phyloP scores from a whole-genome alignment of 164 flowering plant species.

The Aristolochia californica region DNA sequence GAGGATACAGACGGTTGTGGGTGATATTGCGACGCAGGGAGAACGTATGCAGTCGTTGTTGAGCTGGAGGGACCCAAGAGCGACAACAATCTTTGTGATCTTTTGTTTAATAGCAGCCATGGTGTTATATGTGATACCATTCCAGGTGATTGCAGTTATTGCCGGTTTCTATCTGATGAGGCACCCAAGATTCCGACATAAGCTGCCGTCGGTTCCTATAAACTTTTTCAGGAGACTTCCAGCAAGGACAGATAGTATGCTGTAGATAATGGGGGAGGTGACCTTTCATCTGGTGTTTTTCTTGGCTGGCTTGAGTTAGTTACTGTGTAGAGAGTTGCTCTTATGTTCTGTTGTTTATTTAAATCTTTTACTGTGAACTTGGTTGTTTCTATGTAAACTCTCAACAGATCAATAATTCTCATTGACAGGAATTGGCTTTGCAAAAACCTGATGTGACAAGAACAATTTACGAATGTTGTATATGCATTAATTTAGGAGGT shows the following conservation, averaged over 20 bases:
- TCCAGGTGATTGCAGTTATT: slow-evolving; percentile 57
- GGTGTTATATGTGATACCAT: slow-evolving; percentile 62
- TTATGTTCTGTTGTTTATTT: no score
- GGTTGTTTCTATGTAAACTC: no score
- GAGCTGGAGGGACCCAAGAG: slow-evolving; percentile 79
- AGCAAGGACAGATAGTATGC: slow-evolving; percentile 75
- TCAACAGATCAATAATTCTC: no score
- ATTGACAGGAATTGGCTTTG: no score
- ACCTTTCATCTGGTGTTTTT: background rate
- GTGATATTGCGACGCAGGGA: slow-evolving; percentile 70
- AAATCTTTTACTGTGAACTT: no score
- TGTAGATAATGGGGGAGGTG: slow-evolving; percentile 24
- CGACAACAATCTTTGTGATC: slow-evolving; percentile 45
- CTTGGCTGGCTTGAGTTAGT: background rate
- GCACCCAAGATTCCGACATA: slow-evolving; percentile 76
- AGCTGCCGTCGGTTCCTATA: slow-evolving; percentile 60
- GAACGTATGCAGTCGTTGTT: slow-evolving; percentile 53
- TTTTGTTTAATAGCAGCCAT: slow-evolving; percentile 65
- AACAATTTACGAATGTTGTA: no score
- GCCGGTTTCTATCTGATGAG: slow-evolving; percentile 68
- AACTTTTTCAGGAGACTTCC: slow-evolving; percentile 93
- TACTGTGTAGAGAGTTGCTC: no score
- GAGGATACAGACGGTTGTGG: slow-evolving; percentile 64
- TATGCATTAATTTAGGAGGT: no score
- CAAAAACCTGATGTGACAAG: no score